Evolutionary conservation across 2,329 filamentous ascomycete genomes (phyloP).

Genomic region (Xylaria multiplex): DNA sequence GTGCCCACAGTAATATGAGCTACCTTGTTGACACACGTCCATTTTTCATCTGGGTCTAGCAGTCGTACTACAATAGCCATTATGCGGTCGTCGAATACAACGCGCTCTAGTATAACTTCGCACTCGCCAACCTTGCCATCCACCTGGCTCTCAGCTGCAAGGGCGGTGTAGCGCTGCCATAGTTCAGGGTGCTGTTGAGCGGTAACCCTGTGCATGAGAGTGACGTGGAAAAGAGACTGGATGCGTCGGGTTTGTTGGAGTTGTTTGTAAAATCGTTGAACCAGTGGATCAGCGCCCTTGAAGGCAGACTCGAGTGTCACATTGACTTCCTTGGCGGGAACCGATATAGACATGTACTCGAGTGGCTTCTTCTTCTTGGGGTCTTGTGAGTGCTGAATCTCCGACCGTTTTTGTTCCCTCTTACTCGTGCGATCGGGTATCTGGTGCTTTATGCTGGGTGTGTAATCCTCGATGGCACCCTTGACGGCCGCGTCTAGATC

Average conservation of each 20-base stretch:
- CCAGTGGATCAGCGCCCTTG: constrained; percentile 59
- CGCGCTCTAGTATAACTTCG: constrained; percentile 70
- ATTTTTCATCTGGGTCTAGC: constrained; percentile 63
- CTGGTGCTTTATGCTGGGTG: constrained; percentile 78
- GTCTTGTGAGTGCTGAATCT: constrained; percentile 50
- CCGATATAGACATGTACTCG: constrained; percentile 66
- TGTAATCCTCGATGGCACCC: constrained; percentile 78
- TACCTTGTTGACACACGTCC: constrained; percentile 79
- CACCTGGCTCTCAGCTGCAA: constrained; percentile 55
- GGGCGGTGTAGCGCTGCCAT: constrained; percentile 77
- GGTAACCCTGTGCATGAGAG: constrained; percentile 82
- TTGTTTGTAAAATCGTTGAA: constrained; percentile 77
- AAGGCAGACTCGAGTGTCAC: constrained; percentile 77
- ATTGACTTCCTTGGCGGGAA: constrained; percentile 56
- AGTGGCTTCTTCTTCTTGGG: constrained; percentile 59
- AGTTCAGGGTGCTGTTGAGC: constrained; percentile 70
- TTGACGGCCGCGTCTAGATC: constrained; percentile 84
- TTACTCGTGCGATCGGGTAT: constrained; percentile 68
- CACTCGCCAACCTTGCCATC: constrained; percentile 70
- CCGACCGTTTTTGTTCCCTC: constrained; percentile 57
- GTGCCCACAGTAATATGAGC: constrained; percentile 94
- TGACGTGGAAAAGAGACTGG: constrained; percentile 91
- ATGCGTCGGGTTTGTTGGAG: constrained; percentile 79
- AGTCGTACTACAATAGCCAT: constrained; percentile 92
- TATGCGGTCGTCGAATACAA: constrained; percentile 86